Conservation (phyloP, 495 filamentous ascomycete genomes). For the Penicillium macrosclerotiorum region DNA sequence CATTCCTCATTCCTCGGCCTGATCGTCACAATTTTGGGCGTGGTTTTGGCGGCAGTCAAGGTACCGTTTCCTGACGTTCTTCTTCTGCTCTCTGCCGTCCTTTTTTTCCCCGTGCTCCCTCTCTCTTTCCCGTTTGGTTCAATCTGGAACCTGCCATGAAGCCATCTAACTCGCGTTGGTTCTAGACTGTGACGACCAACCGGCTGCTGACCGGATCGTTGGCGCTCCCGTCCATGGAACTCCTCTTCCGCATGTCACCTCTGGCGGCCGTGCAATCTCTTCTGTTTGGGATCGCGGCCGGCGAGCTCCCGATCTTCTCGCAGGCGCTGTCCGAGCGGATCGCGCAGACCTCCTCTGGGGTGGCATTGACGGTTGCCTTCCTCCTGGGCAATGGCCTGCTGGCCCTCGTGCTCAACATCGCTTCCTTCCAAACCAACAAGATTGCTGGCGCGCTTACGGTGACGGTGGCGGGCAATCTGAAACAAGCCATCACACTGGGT, state of each 20-base stretch:
- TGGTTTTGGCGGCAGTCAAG: conserved; percentile 16
- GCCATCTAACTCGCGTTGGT: too few relatives aligned
- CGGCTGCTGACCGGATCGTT: conserved; percentile 18
- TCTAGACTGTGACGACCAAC: conserved; percentile 19
- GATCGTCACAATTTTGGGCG: conserved; percentile 10
- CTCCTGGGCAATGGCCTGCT: conserved; percentile 15
- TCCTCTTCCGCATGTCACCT: conserved; percentile 18
- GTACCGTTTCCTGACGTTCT: not conserved
- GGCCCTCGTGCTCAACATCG: conserved; percentile 15
- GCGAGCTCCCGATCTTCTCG: conserved; percentile 8
- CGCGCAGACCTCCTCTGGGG: not conserved
- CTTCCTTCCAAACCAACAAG: conserved; percentile 18
- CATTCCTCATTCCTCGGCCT: conserved; percentile 11
- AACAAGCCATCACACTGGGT: conserved; percentile 14
- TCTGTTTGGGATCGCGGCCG: conserved; percentile 8
- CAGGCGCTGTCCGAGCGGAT: conserved; percentile 11
- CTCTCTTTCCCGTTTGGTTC: too few relatives aligned
- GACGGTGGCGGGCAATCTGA: conserved; percentile 17
- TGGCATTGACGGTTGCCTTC: conserved; percentile 5
- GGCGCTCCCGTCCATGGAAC: conserved; percentile 16
- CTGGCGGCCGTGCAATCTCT: conserved; percentile 15
- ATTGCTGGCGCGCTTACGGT: conserved; percentile 17
- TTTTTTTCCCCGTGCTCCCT: not conserved
- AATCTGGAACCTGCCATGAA: too few relatives aligned
- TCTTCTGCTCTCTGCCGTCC: not conserved